Base-by-base conservation (phyloP, 768 basidiomycete genomes). In the Lyophyllum shimeji region DNA sequence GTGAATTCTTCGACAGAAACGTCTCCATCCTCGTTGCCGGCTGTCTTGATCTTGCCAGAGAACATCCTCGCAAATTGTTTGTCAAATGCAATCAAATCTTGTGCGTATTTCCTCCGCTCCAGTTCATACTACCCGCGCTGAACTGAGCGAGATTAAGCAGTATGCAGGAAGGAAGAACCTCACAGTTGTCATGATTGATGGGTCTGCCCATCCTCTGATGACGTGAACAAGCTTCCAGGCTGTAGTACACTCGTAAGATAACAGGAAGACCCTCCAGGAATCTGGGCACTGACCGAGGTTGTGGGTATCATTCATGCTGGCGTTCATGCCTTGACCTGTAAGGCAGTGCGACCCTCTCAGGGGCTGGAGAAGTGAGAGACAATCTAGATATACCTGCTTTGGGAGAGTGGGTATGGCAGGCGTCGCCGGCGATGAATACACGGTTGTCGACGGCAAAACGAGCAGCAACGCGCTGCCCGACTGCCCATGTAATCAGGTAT, bases 361-460 rank as follows among this genome's bases (percentile, higher is more conserved):
- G 15, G 8, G 15, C 11, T 37, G n/a, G 8, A 5, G 9, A n/a
- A 29, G 29, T 9, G 29, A 40, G 39, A 40, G 18, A 18, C 4
- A n/a, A n/a, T 40, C 15, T 40, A 40, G 8, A 37, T 15, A 40
- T n/a, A 82, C 85, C 82, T 57, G 82, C 84, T 71, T 86, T 87
- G 0, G 84, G 84, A 0, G 82, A 85, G 68, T 85, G 84, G 1
- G 83, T 85, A 64, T 85, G 85, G 55, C 86, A 89, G 0, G 87
- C 89, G 65, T 90, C 89, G 0, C 89, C 89, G 0, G 82, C 85
- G 53, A 92, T 89, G 67, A 91, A 90, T 1, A 89, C 78, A 0
- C 89, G 80, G 2, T 87, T 77, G n/a, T 80, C 66, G 2, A 79
- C 69, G 21, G 82, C 82, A 67, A 79, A 91, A 11, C 71, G 74